Evolutionary conservation across 1,139 yeast genomes (phyloP), one percentile per base, ranked within the genome.

Genomic region (Meyerozyma athensensis): DNA sequence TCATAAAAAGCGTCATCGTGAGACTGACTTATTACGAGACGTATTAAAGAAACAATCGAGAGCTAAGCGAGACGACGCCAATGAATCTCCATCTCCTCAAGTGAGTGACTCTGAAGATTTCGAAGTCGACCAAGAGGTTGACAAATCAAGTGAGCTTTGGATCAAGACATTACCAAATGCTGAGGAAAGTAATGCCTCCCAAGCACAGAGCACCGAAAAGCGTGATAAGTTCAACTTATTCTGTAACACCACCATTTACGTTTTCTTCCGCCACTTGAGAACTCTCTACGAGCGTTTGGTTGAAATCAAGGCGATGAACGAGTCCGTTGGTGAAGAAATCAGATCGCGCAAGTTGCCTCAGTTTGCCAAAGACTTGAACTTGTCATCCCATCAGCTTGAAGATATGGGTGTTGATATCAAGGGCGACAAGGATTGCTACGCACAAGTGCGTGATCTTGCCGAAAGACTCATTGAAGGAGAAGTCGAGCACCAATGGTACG

Each of bases 401-500:
- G 95, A 89, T 39, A 63, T 80, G 74, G 92, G 94, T 1, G 73
- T 90, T 38, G 77, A 78, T 43, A 82, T 90, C 49, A 69, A 69
- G 24, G 86, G 87, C 13, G 67, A 74, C 7, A 81, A 81, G 49
- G 68, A 76, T 48, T 84, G 94, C 39, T 94, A 92, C 58, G 63
- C 70, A 28, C 97, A 92, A 60, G 76, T 89, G 14, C 67, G 92
- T 42, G 68, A 67, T 2, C 68, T 92, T 41, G 77, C 95, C 39
- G 89, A 79, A 49, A 77, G 79, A 46, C 68, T 90, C 38, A 85
- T 94, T 46, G 95, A 87, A 52, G 96, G 96, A 20, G 95, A 89
- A 30, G 68, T 92, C 38, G 98, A 92, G 52, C 96, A 89, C 48
- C 95, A 85, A 59, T 84, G 94, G 86, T 92, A 86, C 58, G 99